phyloP scores from a whole-genome alignment of 2,329 filamentous ascomycete species.

The Cladobotryum protrusum region DNA sequence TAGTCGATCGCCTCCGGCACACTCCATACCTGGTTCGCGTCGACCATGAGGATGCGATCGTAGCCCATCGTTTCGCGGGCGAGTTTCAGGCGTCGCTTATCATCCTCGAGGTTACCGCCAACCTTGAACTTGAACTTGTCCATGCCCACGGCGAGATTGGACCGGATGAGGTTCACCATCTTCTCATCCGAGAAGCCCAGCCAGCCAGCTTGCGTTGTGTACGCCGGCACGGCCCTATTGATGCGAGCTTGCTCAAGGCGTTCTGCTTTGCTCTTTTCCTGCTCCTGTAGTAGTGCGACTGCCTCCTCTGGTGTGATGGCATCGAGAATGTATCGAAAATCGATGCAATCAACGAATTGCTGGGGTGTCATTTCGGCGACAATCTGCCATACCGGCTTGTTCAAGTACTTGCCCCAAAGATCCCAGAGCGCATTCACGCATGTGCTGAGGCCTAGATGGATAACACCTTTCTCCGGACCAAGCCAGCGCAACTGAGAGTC shows the following conservation, averaged over 20 bases:
- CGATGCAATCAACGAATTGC: constrained; percentile 79
- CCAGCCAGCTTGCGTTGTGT: constrained; percentile 87
- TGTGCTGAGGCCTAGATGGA: constrained; percentile 82
- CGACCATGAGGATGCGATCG: constrained; percentile 84
- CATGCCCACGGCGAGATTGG: constrained; percentile 72
- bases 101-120: constrained; percentile 65
- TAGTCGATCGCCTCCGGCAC: constrained; percentile 82
- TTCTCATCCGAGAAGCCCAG: constrained; percentile 84
- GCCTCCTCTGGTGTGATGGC: constrained; percentile 82
- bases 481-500: constrained; percentile 92
- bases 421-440: constrained; percentile 95
- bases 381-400: constrained; percentile 83
- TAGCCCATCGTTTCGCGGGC: constrained; percentile 75
- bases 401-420: constrained; percentile 80
- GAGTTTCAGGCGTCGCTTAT: constrained; percentile 62
- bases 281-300: constrained; percentile 59
- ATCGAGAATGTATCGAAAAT: constrained; percentile 91
- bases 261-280: constrained; percentile 60
- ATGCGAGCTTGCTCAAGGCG: constrained; percentile 66
- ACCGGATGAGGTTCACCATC: constrained; percentile 66
- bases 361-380: constrained; percentile 84
- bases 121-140: constrained; percentile 87
- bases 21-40: constrained; percentile 88
- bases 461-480: constrained; percentile 88
- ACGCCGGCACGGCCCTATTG: constrained; percentile 73